Evolutionary conservation across 495 filamentous ascomycete genomes (phyloP), one percentile per base, ranked within the genome.

Genomic region (Aspergillus baeticus): DNA sequence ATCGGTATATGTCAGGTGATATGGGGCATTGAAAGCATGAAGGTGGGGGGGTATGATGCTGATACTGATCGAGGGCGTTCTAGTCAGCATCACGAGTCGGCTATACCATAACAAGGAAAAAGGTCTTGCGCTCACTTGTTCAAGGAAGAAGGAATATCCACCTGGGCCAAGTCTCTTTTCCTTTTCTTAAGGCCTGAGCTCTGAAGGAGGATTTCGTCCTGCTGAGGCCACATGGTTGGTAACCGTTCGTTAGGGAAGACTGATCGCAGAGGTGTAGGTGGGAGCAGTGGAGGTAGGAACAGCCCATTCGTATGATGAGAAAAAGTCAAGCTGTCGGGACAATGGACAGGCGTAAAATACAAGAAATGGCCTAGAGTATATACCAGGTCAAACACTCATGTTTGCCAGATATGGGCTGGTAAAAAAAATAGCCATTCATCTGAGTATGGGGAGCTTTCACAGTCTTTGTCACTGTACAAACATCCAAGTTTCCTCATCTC

Each of bases 141-240:
- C 22, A 54, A 18, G 22, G 67, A 44, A 20, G 58, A 55, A n/a
- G 60, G 35, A 38, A 51, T 23, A 22, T 69, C 67, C 49, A 68
- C 55, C 51, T 69, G 63, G 6, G 31, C 14, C 17, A 22, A 26
- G 17, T 76, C 68, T 31, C 71, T 63, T 56, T 74, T 76, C 39
- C 73, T 61, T 61, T 76, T 76, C 45, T 56, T 69, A 47, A 68
- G 60, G 44, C 51, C 46, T 1, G 66, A 33, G 51, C 18, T 58
- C 13, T 56, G 41, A 44, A 62, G 4, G 38, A 54, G 45, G 23
- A 54, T 51, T 34, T 63, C 57, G n/a, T 41, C 15, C 5, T 62
- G 63, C 29, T 69, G 64, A 33, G 55, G 43, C 38, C 58, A 55
- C 35, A 72, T 51, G 23, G 67, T 60, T 21, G 70, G 64, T 71